phyloP scores from a whole-genome alignment of 129 eudicot genomes.

The Lactuca sativa region DNA sequence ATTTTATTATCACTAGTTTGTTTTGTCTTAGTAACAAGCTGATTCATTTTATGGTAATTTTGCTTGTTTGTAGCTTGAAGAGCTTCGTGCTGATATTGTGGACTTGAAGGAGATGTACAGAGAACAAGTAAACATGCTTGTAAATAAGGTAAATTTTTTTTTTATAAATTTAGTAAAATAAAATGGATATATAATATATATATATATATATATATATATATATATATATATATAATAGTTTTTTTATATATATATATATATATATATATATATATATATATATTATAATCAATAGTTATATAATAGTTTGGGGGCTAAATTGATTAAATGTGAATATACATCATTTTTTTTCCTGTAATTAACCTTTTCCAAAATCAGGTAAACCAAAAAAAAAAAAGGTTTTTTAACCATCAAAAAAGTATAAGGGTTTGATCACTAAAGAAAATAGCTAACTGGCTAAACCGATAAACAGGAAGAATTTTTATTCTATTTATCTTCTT shows the following conservation, averaged over 20 bases:
- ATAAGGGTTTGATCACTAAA: neutral
- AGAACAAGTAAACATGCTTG: constrained; percentile 52
- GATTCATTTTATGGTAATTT: neutral
- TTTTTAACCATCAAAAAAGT: too few species aligned
- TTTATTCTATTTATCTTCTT: neutral
- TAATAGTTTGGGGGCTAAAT: too few species aligned
- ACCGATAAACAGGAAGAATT: neutral
- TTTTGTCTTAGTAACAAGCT: neutral
- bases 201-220: too few species aligned
- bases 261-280: too few species aligned
- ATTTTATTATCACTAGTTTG: neutral
- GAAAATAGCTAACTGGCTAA: neutral
- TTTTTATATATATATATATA: too few species aligned
- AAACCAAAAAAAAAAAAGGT: too few species aligned
- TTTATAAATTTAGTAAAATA: constrained; percentile 4
- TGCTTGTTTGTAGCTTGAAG: constrained; percentile 68
- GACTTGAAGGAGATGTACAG: constrained; percentile 55
- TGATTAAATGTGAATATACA: too few species aligned
- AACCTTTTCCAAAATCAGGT: too few species aligned
- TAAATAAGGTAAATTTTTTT: constrained; percentile 44
- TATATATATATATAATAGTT: neutral
- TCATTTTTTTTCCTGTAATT: too few species aligned
- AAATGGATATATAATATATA: too few species aligned
- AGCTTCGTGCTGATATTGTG: constrained; percentile 90
- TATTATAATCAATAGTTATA: neutral